These are phyloP conservation scores for Cystobasidium slooffiae DNA, from an alignment of 1,284 basidiomycete species.

Conservation along the genomic window DNA sequence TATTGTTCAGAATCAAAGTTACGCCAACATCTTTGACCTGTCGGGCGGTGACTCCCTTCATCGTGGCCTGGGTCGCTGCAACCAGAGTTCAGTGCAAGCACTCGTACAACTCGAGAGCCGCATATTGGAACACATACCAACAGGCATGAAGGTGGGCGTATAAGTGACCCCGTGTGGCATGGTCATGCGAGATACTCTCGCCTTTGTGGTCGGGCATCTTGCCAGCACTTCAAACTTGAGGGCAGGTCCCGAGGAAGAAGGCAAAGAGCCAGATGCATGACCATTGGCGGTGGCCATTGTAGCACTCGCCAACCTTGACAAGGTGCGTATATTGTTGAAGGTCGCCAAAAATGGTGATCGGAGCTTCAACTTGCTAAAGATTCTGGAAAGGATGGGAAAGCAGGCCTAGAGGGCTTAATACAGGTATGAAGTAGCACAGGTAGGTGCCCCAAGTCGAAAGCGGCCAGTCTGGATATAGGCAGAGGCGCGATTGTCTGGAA, in stretches of 20 bases:
- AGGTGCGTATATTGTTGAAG: slow-evolving; percentile 4
- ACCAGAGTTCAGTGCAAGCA: not conserved
- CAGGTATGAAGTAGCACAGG: not conserved
- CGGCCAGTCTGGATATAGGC: too few species aligned
- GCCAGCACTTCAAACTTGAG: slow-evolving; percentile 78
- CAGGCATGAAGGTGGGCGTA: slow-evolving; percentile 86
- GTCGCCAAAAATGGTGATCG: not conserved
- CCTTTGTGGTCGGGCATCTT: slow-evolving; percentile 73
- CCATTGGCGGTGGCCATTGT: slow-evolving; percentile 5
- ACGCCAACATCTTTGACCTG: slow-evolving; percentile 75
- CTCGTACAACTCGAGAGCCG: not conserved
- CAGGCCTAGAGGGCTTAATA: not conserved
- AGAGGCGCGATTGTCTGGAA: too few species aligned
- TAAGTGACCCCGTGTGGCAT: slow-evolving; percentile 72
- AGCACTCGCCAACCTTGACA: not conserved
- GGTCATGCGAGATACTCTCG: slow-evolving; percentile 75
- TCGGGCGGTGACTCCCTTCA: slow-evolving; percentile 80
- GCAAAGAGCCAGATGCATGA: not conserved
- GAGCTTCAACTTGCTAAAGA: not conserved
- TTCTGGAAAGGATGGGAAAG: not conserved
- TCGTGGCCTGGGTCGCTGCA: slow-evolving; percentile 67
- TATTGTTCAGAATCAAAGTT: slow-evolving; percentile 79
- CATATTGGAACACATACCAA: slow-evolving; percentile 57
- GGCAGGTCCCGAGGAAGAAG: slow-evolving; percentile 29
- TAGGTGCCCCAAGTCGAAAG: too few species aligned